These are phyloP conservation scores for Podila verticillata DNA, from an alignment of 192 early-diverging fungal species.

Conservation along the genomic window DNA sequence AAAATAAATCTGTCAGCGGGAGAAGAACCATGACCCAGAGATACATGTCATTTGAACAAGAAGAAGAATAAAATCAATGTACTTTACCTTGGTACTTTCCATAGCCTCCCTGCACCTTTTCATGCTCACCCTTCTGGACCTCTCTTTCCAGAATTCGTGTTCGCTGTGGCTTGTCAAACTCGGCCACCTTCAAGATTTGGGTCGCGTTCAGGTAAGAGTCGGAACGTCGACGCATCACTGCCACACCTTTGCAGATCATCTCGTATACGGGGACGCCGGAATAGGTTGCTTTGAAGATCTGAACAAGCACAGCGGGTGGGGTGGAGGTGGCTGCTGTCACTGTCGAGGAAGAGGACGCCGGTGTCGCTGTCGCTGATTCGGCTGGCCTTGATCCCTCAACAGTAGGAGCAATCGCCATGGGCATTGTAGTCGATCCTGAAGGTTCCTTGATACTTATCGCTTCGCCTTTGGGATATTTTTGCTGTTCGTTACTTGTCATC, in stretches of 20 bases:
- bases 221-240: slow-evolving; percentile 81
- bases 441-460: background rate
- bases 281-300: slow-evolving; percentile 90
- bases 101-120: slow-evolving; percentile 98
- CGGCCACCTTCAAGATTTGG: slow-evolving; percentile 97
- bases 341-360: background rate
- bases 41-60: no score
- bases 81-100: slow-evolving; percentile 97
- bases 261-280: slow-evolving; percentile 98
- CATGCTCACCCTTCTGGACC: slow-evolving; percentile 86
- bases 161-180: slow-evolving; percentile 90
- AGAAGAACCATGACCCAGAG: background rate
- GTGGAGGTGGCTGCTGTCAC: background rate
- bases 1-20: background rate
- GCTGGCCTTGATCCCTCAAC: background rate
- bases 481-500: background rate
- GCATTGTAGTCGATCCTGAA: background rate
- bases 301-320: slow-evolving; percentile 17
- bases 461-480: slow-evolving; percentile 2
- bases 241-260: slow-evolving; percentile 80
- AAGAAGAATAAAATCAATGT: no score
- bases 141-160: slow-evolving; percentile 95
- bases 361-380: slow-evolving; percentile 6
- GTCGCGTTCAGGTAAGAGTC: slow-evolving; percentile 98
- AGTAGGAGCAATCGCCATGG: background rate